Conservation (phyloP, 2,329 filamentous ascomycete genomes). For the Fusarium piperis region DNA sequence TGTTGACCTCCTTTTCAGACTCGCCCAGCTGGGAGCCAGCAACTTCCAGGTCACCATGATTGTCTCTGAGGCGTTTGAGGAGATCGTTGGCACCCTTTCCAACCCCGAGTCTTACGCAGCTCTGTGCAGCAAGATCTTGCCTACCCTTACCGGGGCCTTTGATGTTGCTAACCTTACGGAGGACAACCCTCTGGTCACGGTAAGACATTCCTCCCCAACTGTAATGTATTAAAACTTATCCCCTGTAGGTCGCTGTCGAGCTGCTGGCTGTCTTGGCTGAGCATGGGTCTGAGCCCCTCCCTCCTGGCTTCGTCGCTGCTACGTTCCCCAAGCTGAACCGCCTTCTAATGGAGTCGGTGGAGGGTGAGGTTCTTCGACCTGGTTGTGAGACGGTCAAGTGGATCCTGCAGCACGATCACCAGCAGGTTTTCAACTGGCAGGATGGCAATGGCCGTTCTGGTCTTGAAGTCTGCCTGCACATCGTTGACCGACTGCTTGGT, state of each 20-base stretch:
- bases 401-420: slow-evolving; percentile 87
- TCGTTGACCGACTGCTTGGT: slow-evolving; percentile 90
- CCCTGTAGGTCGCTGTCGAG: slow-evolving; percentile 76
- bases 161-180: slow-evolving; percentile 87
- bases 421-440: slow-evolving; percentile 88
- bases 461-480: slow-evolving; percentile 86
- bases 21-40: slow-evolving; percentile 86
- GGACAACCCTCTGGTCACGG: slow-evolving; percentile 83
- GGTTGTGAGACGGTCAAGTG: slow-evolving; percentile 88
- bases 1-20: slow-evolving; percentile 84
- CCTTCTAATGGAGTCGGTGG: slow-evolving; percentile 82
- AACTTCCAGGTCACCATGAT: slow-evolving; percentile 93
- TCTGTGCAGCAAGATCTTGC: slow-evolving; percentile 86
- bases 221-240: slow-evolving; percentile 28
- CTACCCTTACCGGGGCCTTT: slow-evolving; percentile 87
- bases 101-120: slow-evolving; percentile 76
- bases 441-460: slow-evolving; percentile 83
- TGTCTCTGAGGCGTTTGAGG: slow-evolving; percentile 90
- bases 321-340: slow-evolving; percentile 88
- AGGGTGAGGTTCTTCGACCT: slow-evolving; percentile 88
- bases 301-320: slow-evolving; percentile 83
- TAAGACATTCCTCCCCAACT: slow-evolving; percentile 47
- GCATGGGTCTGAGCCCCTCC: slow-evolving; percentile 85
- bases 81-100: slow-evolving; percentile 77
- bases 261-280: slow-evolving; percentile 83